Evolutionary conservation across 2,329 filamentous ascomycete genomes (phyloP), one percentile per base, ranked within the genome.

Genomic region (Keithomyces neogunnii): DNA sequence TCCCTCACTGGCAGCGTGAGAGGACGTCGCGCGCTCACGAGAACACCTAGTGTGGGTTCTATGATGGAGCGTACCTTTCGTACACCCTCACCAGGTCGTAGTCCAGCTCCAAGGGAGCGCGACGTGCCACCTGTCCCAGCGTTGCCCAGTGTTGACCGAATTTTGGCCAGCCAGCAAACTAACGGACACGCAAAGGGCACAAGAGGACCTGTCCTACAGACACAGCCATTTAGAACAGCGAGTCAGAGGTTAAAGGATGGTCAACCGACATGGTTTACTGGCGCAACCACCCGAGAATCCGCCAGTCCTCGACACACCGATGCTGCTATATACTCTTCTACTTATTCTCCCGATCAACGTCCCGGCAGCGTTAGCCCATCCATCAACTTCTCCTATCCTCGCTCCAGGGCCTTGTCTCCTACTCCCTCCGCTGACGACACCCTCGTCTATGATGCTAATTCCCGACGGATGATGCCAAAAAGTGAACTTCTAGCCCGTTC

Each of bases 11-110:
- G 77, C 56, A 70, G 68, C 47, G 68, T 71, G 39, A 59, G 53
- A 66, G 70, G 57, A 58, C 51, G 51, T 31, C 53, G 68, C 57
- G 71, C 73, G 49, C 71, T 91, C 54, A 77, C 84, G 55, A 76
- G 88, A 61, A 75, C 78, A 38, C 78, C 75, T 51, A 95, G 91
- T 69, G 80, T 80, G 31, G 79, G 83, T 28, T 96, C 90, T 47
- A 95, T 97, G 91, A 85, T 82, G 32, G 88, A 92, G 65, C 82
- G 92, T 52, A 91, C 89, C 1, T 96, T 96, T 67, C 83, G 91
- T 58, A 86, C 86, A 10, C 82, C 84, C 3, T 95, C 85, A 3
- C 88, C 62, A 28, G 66, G 54, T 74, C 66, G 63, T 74, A 75
- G 67, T 52, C 67, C 67, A 44, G 63, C 67, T 53, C 68, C 65